Conservation (phyloP, 805 yeast genomes). For the Cyberlindnera amylophila region DNA sequence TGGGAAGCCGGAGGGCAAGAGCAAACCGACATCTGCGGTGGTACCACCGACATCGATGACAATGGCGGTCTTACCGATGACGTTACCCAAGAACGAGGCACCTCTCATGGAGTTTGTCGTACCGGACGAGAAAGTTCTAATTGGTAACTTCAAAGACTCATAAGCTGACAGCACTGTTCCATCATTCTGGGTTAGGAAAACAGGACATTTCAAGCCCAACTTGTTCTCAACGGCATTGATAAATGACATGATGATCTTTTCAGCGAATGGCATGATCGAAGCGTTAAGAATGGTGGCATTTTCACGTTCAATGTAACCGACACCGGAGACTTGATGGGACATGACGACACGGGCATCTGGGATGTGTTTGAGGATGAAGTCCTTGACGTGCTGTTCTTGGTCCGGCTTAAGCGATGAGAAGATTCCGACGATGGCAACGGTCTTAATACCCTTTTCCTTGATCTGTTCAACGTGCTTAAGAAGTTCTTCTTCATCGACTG, state of each 20-base stretch:
- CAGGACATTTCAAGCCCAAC: slow-evolving; percentile 36
- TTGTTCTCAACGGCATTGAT: slow-evolving; percentile 31
- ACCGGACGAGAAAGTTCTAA: slow-evolving; percentile 45
- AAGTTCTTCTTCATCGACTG: slow-evolving; percentile 30
- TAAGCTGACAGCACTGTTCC: slow-evolving; percentile 41
- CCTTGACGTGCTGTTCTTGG: slow-evolving; percentile 35
- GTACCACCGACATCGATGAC: slow-evolving; percentile 52
- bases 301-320: slow-evolving; percentile 44
- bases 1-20: slow-evolving; percentile 44
- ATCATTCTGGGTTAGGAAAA: slow-evolving; percentile 44
- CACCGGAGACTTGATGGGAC: slow-evolving; percentile 38
- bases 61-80: slow-evolving; percentile 28
- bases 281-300: slow-evolving; percentile 46
- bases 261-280: slow-evolving; percentile 39
- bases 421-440: slow-evolving; percentile 38
- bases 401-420: slow-evolving; percentile 35
- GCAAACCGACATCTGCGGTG: slow-evolving; percentile 46
- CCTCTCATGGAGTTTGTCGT: slow-evolving; percentile 47
- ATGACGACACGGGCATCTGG: slow-evolving; percentile 36
- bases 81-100: slow-evolving; percentile 40
- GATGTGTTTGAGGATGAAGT: slow-evolving; percentile 30
- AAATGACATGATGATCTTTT: slow-evolving; percentile 38
- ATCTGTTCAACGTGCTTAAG: slow-evolving; percentile 30
- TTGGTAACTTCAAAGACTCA: slow-evolving; percentile 40
- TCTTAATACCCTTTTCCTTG: slow-evolving; percentile 30